Percentiles rank a stretch among this genome's conserved stretches.
These are phyloP conservation scores for Parsonsia alboflavescens DNA, from an alignment of 257 asterid species.

Conservation along the genomic window DNA sequence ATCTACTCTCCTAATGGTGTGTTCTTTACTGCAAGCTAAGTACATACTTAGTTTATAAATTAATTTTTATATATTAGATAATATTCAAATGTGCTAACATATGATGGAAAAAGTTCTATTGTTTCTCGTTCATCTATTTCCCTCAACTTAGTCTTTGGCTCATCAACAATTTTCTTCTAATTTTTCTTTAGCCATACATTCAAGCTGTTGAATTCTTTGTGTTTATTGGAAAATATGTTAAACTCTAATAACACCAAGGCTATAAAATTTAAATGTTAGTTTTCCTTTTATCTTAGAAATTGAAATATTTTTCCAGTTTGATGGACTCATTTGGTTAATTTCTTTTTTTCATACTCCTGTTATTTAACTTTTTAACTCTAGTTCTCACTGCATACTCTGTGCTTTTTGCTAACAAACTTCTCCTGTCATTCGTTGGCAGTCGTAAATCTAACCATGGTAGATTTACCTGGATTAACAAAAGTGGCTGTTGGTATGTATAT, in stretches of 20 bases:
- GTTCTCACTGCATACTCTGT: neutral
- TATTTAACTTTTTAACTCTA: neutral
- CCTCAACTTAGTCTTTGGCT: neutral
- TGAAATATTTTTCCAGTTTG: too few relatives aligned
- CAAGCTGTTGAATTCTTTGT: neutral
- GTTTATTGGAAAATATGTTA: neutral
- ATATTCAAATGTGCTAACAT: neutral
- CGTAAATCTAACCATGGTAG: conserved; percentile 41
- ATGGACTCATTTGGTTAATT: neutral
- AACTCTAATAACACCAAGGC: neutral
- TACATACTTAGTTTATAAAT: neutral
- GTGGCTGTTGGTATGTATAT: conserved; percentile 43
- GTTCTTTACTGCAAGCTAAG: neutral
- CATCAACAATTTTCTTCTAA: neutral
- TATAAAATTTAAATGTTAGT: neutral
- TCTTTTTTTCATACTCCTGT: neutral
- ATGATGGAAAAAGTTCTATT: neutral
- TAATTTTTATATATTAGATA: too few relatives aligned
- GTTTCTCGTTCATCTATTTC: neutral
- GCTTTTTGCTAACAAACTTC: neutral
- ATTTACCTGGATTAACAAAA: conserved; percentile 46
- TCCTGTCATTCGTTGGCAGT: conserved; percentile 25
- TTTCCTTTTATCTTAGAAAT: neutral
- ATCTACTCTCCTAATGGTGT: conserved; percentile 43
- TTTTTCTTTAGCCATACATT: neutral